Percentiles rank a stretch among this genome's conserved stretches.
Evolutionary conservation across 208 protist species (phyloP).

Genomic region (Phytomonas serpens): DNA sequence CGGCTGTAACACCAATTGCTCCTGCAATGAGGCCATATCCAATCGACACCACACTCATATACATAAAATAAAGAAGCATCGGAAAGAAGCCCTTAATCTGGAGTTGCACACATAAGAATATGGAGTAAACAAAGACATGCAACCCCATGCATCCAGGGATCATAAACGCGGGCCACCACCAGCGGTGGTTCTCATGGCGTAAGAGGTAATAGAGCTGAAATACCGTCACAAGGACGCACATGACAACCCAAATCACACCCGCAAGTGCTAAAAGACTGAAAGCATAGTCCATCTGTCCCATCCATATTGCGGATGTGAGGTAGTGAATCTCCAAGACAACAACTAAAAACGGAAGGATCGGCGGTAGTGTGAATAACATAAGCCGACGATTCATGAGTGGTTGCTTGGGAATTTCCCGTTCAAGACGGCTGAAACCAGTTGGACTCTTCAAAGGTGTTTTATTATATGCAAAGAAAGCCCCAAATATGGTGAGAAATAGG

Average conservation of each 20-base stretch:
- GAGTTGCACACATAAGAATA: constrained; percentile 88
- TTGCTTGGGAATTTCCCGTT: constrained; percentile 93
- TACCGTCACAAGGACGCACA: constrained; percentile 94
- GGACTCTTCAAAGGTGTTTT: constrained; percentile 76
- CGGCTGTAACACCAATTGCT: constrained; percentile 66
- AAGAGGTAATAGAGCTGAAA: constrained; percentile 98
- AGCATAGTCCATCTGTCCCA: constrained; percentile 96
- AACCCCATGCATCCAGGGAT: constrained; percentile 82
- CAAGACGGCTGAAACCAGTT: constrained; percentile 92
- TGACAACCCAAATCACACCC: constrained; percentile 93
- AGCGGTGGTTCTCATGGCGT: constrained; percentile 95
- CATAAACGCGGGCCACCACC: constrained; percentile 97
- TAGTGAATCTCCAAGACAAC: constrained; percentile 98
- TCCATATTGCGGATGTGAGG: constrained; percentile 93
- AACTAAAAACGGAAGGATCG: constrained; percentile 94
- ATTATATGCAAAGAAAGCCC: constrained; percentile 93
- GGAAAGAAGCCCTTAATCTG: constrained; percentile 60
- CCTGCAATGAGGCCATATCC: constrained; percentile 75
- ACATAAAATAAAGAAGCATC: constrained; percentile 82
- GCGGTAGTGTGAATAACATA: constrained; percentile 47
- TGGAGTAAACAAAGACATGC: constrained; percentile 91
- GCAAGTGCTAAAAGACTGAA: constrained; percentile 97
- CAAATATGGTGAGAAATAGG: constrained; percentile 94
- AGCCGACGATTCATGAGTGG: constrained; percentile 42
- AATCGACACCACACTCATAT: constrained; percentile 74